Evolutionary conservation across 2,329 filamentous ascomycete genomes (phyloP).

Genomic region (Colletotrichum chlorophyti): DNA sequence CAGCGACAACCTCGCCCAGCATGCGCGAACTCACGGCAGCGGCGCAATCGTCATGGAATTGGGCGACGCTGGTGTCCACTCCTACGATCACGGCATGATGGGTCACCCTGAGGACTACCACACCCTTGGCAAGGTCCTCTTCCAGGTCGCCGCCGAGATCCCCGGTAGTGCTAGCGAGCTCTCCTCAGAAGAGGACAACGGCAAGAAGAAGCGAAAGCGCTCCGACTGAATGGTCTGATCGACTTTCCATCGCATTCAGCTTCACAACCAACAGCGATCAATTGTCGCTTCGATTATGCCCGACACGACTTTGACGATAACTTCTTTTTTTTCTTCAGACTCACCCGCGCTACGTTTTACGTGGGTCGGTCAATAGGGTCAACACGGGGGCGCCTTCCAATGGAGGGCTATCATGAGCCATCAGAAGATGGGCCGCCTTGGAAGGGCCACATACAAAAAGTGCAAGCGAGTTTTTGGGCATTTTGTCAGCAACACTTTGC

Average conservation of each 20-base stretch:
- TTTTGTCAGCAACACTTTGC: slow-evolving; percentile 45
- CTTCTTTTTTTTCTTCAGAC: slow-evolving; percentile 29
- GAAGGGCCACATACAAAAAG: slow-evolving; percentile 46
- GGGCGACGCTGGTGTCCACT: slow-evolving; percentile 67
- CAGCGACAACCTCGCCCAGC: slow-evolving; percentile 96
- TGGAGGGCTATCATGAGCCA: slow-evolving; percentile 16
- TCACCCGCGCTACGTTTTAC: slow-evolving; percentile 30
- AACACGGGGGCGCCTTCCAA: slow-evolving; percentile 8
- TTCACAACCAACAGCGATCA: slow-evolving; percentile 20
- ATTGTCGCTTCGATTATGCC: slow-evolving; percentile 35
- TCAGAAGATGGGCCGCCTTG: slow-evolving; percentile 36
- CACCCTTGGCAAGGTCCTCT: slow-evolving; percentile 78
- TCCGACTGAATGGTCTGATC: slow-evolving; percentile 55
- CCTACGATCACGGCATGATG: slow-evolving; percentile 52
- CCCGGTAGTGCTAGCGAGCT: slow-evolving; percentile 69
- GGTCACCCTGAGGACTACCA: slow-evolving; percentile 63
- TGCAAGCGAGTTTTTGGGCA: slow-evolving; percentile 47
- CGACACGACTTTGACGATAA: slow-evolving; percentile 38
- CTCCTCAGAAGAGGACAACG: slow-evolving; percentile 60
- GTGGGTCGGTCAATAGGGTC: slow-evolving; percentile 40
- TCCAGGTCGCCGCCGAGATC: slow-evolving; percentile 78
- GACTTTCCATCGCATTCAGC: slow-evolving; percentile 26
- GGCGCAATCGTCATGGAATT: slow-evolving; percentile 92
- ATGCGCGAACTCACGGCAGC: slow-evolving; percentile 90
- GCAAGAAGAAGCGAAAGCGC: slow-evolving; percentile 82